Evolutionary conservation across 2,329 filamentous ascomycete species (phyloP).

Genomic region (Colletotrichum musae): DNA sequence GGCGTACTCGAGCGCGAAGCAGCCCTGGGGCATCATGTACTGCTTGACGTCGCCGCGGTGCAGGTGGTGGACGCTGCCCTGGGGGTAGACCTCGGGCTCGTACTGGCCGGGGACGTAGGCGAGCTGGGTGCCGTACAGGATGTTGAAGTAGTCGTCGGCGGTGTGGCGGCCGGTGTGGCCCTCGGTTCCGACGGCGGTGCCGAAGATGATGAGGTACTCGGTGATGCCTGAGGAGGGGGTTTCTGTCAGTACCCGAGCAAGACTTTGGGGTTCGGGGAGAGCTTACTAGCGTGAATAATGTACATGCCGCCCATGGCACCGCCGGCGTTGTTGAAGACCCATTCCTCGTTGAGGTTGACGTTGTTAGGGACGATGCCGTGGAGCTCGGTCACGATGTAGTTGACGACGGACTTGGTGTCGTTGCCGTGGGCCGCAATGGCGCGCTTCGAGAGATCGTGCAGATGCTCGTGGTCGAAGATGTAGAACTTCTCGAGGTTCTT

Average conservation of each 20-base stretch:
- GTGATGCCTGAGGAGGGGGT: conserved; percentile 71
- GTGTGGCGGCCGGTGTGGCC: conserved; percentile 91
- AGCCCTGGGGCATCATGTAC: conserved; percentile 83
- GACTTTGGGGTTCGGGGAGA: neutral
- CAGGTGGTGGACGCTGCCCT: conserved; percentile 81
- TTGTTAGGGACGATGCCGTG: conserved; percentile 65
- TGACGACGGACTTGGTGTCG: conserved; percentile 78
- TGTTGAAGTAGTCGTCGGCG: conserved; percentile 95
- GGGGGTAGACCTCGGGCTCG: conserved; percentile 77
- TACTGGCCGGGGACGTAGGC: conserved; percentile 80
- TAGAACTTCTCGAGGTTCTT: conserved; percentile 76
- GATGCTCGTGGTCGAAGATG: conserved; percentile 78
- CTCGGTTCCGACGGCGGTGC: conserved; percentile 86
- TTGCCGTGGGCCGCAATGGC: conserved; percentile 80
- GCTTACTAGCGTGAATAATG: conserved; percentile 86
- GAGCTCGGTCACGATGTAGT: conserved; percentile 79
- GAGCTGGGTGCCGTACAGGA: conserved; percentile 82
- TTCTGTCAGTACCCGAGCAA: conserved; percentile 8
- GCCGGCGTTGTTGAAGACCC: conserved; percentile 93
- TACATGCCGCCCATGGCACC: conserved; percentile 95
- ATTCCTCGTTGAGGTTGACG: conserved; percentile 82
- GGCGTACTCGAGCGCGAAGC: conserved; percentile 88
- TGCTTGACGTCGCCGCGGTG: conserved; percentile 81
- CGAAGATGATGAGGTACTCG: conserved; percentile 92
- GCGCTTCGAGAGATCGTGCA: conserved; percentile 77